Percentiles rank a stretch among this genome's conserved stretches.
These are phyloP conservation scores for Rhodosporidiobolus odoratus DNA, from an alignment of 768 basidiomycete genomes.

Conservation along the genomic window DNA sequence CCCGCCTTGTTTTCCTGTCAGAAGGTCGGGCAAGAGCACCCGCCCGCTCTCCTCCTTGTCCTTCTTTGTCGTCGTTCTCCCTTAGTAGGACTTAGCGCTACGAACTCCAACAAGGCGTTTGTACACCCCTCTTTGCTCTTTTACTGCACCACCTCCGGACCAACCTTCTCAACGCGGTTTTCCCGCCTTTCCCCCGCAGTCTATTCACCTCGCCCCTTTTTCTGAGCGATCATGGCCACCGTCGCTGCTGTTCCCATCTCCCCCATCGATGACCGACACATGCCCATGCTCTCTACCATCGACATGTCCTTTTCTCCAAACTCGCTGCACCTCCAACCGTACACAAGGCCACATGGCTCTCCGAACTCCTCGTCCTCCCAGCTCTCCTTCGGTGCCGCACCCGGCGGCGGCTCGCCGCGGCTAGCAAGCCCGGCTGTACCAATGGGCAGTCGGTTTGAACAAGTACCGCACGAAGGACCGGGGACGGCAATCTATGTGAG, in stretches of 20 bases:
- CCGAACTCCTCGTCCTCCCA: background rate
- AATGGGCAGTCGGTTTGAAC: constrained; percentile 29
- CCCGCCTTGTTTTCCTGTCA: too few relatives aligned
- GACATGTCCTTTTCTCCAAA: constrained; percentile 27
- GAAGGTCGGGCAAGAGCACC: background rate
- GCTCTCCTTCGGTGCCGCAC: background rate
- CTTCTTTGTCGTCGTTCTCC: background rate
- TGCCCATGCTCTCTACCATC: constrained; percentile 29
- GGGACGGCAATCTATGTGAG: constrained; percentile 28
- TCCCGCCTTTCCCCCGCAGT: background rate
- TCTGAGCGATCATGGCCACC: constrained; percentile 9
- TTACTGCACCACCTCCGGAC: background rate
- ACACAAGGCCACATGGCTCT: background rate
- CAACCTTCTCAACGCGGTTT: background rate
- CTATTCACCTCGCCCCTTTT: background rate
- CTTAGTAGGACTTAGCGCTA: background rate
- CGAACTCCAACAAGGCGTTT: background rate
- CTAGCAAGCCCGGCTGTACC: background rate
- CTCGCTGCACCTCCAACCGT: constrained; percentile 17
- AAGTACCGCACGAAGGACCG: constrained; percentile 26
- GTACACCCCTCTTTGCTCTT: too few relatives aligned
- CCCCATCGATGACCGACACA: background rate
- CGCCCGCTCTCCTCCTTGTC: background rate
- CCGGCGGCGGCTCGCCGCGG: background rate
- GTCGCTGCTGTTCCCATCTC: constrained; percentile 5